Evolutionary conservation across 2,329 filamentous ascomycete species (phyloP).

Genomic region (Hypoxylon sp.): DNA sequence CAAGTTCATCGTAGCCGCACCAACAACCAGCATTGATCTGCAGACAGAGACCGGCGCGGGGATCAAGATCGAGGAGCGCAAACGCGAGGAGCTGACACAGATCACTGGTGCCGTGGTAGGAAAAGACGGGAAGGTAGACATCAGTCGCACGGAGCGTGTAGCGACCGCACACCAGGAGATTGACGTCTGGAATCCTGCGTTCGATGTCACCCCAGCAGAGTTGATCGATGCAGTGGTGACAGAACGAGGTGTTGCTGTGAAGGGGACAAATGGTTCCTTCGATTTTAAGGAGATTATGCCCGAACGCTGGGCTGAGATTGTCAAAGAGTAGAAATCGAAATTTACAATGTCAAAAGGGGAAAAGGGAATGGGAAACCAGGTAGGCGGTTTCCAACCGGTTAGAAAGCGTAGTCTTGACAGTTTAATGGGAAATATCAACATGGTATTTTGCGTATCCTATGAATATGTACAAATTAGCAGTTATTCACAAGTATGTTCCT

Average conservation of each 20-base stretch:
- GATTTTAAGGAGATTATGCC: conserved; percentile 66
- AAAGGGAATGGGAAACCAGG: not conserved
- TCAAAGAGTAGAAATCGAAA: conserved; percentile 36
- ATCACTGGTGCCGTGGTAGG: conserved; percentile 79
- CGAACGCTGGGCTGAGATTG: conserved; percentile 59
- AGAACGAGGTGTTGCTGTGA: conserved; percentile 86
- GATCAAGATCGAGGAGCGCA: conserved; percentile 91
- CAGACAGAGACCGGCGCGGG: conserved; percentile 77
- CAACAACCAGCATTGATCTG: conserved; percentile 92
- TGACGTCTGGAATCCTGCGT: conserved; percentile 94
- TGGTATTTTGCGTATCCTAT: conserved; percentile 27
- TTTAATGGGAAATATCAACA: conserved; percentile 6
- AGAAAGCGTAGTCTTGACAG: not conserved
- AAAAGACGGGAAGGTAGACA: conserved; percentile 69
- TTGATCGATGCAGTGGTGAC: conserved; percentile 95
- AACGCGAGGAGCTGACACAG: conserved; percentile 81
- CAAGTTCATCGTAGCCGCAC: conserved; percentile 94
- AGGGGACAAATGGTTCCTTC: conserved; percentile 75
- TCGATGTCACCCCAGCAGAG: conserved; percentile 89
- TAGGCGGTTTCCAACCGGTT: not conserved
- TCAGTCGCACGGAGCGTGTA: conserved; percentile 71
- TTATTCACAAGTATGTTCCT: conserved; percentile 14
- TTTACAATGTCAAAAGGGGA: not conserved
- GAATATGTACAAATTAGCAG: conserved; percentile 24
- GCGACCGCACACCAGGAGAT: conserved; percentile 83